These are phyloP conservation scores for Cucumis melo DNA, from an alignment of 306 rosid genomes.

Conservation along the genomic window DNA sequence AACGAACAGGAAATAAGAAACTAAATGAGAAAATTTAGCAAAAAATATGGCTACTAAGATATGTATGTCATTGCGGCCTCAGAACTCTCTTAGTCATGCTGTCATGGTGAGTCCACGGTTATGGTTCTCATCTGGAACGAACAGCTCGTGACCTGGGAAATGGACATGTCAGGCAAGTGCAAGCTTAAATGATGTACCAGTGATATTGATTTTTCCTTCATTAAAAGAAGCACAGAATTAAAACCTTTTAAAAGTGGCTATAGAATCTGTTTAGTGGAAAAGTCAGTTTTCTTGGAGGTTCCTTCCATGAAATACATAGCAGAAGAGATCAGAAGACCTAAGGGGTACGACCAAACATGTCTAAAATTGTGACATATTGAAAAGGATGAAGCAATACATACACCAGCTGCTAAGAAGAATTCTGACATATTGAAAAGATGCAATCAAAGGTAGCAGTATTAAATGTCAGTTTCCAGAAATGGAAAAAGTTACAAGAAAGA, in stretches of 20 bases:
- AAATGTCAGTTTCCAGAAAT: not conserved
- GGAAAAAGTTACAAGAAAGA: not conserved
- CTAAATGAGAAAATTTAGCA: not conserved
- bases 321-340: not conserved
- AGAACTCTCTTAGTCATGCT: not conserved
- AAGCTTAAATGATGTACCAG: not conserved
- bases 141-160: not conserved
- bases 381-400: not conserved
- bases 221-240: slow-evolving; percentile 56
- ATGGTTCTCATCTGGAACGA: not conserved
- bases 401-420: not conserved
- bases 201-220: slow-evolving; percentile 43
- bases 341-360: not conserved
- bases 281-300: slow-evolving; percentile 5
- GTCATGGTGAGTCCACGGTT: not conserved
- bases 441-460: not conserved
- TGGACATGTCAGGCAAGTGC: not conserved
- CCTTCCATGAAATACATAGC: not conserved
- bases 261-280: slow-evolving; percentile 14
- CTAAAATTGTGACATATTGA: no score
- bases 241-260: slow-evolving; percentile 65
- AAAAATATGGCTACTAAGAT: not conserved
- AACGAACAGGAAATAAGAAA: slow-evolving; percentile 15
- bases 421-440: not conserved
- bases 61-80: slow-evolving; percentile 6